phyloP scores from a whole-genome alignment of 306 rosid genomes.

The Vicia villosa region DNA sequence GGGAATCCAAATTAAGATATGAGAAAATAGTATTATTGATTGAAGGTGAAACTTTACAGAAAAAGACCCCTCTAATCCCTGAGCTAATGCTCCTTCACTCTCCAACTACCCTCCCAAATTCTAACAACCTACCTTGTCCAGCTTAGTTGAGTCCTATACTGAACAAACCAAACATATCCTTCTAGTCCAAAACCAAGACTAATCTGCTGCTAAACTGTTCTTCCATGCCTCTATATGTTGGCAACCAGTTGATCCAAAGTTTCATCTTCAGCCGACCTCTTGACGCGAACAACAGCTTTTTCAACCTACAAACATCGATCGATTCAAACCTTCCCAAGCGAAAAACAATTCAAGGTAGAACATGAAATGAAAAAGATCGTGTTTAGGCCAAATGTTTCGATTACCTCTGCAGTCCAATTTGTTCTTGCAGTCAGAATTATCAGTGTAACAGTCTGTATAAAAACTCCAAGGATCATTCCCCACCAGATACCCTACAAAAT shows the following conservation, averaged over 20 bases:
- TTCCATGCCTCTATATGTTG: constrained; percentile 18
- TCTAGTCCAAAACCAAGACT: not conserved
- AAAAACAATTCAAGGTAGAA: not conserved
- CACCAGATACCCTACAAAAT: constrained; percentile 71
- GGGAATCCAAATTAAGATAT: not conserved
- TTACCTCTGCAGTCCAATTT: constrained; percentile 67
- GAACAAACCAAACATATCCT: not conserved
- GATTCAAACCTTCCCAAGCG: not conserved
- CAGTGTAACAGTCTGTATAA: constrained; percentile 60
- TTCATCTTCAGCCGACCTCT: constrained; percentile 50
- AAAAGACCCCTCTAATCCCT: not conserved
- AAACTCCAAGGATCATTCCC: constrained; percentile 74
- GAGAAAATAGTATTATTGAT: not conserved
- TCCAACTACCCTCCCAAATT: not conserved
- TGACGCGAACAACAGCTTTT: constrained; percentile 53
- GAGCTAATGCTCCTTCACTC: not conserved
- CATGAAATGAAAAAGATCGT: not conserved
- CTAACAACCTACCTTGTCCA: not conserved
- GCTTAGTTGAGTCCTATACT: not conserved
- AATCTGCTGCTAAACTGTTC: constrained; percentile 2
- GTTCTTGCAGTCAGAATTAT: constrained; percentile 63
- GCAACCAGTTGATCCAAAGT: constrained; percentile 37
- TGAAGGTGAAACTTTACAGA: not conserved
- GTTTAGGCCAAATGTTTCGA: not conserved
- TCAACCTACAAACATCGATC: constrained; percentile 47